Conservation (phyloP, 768 basidiomycete genomes). For the Kwoniella heveanensis region DNA sequence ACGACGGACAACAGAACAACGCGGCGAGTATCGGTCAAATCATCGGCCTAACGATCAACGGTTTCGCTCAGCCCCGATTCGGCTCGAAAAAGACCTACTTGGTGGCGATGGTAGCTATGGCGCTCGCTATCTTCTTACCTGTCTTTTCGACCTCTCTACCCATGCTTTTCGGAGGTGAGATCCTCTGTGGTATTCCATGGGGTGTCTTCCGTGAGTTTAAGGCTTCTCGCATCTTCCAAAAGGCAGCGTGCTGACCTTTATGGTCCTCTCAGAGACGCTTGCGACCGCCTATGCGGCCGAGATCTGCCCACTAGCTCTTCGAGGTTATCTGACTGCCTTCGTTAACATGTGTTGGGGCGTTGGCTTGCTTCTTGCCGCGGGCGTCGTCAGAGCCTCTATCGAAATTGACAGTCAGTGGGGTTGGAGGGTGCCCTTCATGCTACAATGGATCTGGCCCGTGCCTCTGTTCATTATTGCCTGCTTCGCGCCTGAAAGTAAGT, state of each 20-base stretch:
- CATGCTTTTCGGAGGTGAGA: slow-evolving; percentile 33
- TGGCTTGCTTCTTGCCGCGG: slow-evolving; percentile 38
- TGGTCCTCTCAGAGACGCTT: too few species aligned
- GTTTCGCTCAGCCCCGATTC: slow-evolving; percentile 28
- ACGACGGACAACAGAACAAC: slow-evolving; percentile 54
- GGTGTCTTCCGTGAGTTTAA: slow-evolving; percentile 50
- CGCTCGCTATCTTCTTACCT: slow-evolving; percentile 29
- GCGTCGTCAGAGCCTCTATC: slow-evolving; percentile 28
- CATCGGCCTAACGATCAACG: slow-evolving; percentile 31
- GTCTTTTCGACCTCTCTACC: slow-evolving; percentile 30
- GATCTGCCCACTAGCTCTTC: slow-evolving; percentile 40
- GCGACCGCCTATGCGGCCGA: slow-evolving; percentile 49
- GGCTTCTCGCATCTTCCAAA: too few species aligned
- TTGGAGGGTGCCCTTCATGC: slow-evolving; percentile 37
- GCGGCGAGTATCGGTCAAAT: slow-evolving; percentile 49
- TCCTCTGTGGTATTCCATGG: slow-evolving; percentile 50
- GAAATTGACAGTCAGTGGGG: too few species aligned
- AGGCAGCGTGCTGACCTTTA: too few species aligned
- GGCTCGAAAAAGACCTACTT: slow-evolving; percentile 36
- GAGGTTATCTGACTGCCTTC: slow-evolving; percentile 44
- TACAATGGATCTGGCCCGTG: slow-evolving; percentile 46
- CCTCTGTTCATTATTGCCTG: slow-evolving; percentile 37
- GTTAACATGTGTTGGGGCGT: slow-evolving; percentile 46
- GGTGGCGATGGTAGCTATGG: slow-evolving; percentile 28
- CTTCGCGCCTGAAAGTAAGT: slow-evolving; percentile 48